Evolutionary conservation across 75 land plant species (phyloP), one percentile per base, ranked within the genome.

Genomic region (Picea glauca): DNA sequence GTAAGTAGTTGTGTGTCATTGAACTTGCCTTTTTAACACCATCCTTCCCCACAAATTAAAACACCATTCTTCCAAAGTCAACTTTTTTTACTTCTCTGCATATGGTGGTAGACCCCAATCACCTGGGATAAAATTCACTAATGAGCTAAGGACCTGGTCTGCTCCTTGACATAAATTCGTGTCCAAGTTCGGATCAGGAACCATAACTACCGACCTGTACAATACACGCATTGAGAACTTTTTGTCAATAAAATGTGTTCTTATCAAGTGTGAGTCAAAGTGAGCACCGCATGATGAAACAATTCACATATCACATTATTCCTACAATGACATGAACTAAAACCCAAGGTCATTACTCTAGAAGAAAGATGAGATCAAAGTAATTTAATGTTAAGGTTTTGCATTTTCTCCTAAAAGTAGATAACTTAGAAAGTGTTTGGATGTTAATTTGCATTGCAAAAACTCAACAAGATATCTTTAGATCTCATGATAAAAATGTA

Each of bases 151-250:
- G 26, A 96, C 91, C 79, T 93, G 92, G 66, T 96, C 92, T 77
- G 98, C 98, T 60, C 70, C 89, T 17, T 80, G 76, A 75, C 93
- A 91, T 65, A 82, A 73, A 60, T 88, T 81, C 76, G 68, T 59
- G 78, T 93, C 96, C 75, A 93, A 83, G 81, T 89, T 90, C 56
- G 93, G 88, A 83, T 95, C 96, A 26, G 98, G 98, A 43, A 93
- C 93, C 98, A 96, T 96, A 23, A 96, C 91, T 18, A 84, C 98
- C 40, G 70, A 84, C 98, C 98, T 96, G 93, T 68, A 78, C 43
- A 60, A 30, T 66, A 43, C 18, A 75, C 18, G 23, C 30, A 21
- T 62, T 77, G 35, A 65, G 26, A 76, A 50, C 7, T 14, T 26
- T 30, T 15, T 75, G 26, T 58, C 20, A 67, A 38, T 23, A 9